Base-by-base conservation (phyloP, 2,329 filamentous ascomycete species). In the Didymella keratinophila region DNA sequence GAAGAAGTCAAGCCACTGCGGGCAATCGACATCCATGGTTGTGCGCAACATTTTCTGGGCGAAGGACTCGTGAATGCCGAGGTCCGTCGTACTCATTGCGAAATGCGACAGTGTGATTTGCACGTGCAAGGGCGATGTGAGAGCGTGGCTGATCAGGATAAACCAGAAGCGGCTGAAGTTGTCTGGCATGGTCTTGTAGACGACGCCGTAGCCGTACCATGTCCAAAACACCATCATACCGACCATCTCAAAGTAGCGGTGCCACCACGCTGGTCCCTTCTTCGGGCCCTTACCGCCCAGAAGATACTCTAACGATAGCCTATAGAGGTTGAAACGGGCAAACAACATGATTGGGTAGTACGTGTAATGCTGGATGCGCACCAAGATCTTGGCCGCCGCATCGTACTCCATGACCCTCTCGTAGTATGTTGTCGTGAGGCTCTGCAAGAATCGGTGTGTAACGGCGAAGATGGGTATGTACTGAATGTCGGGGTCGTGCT, bases 401-500 rank as follows among this genome's bases (percentile, higher is more conserved):
- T 90, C 87, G 79, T 86, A 91, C 49, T 81, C 77, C 76, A 89
- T 88, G 46, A 83, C 77, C 61, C 86, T 85, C 67, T 89, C 82
- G 75, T 91, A 89, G 75, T 89, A 90, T 12, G 82, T 85, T 12
- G 87, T 89, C 55, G 76, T 79, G n/a, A 91, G 73, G 8, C 82
- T 86, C 46, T 82, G 80, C 78, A 91, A 86, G 75, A 90, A 90
- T 3, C 82, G 82, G 39, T 87, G 86, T 20, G 84, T 86, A 30
- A 88, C 85, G 48, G 88, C 88, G 68, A 91, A 89, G 49, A 91
- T 82, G 0, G 89, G 89, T 50, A 90, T 80, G 73, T 91, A 88
- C 64, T 90, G 86, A 68, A 97, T 98, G 74, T 98, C 94, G 0
- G 95, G 94, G 74, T 98, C 94, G 74, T 98, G 94, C 76, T 97